Evolutionary conservation across 2,329 filamentous ascomycete genomes (phyloP).

Genomic region (Fusarium torreyae): DNA sequence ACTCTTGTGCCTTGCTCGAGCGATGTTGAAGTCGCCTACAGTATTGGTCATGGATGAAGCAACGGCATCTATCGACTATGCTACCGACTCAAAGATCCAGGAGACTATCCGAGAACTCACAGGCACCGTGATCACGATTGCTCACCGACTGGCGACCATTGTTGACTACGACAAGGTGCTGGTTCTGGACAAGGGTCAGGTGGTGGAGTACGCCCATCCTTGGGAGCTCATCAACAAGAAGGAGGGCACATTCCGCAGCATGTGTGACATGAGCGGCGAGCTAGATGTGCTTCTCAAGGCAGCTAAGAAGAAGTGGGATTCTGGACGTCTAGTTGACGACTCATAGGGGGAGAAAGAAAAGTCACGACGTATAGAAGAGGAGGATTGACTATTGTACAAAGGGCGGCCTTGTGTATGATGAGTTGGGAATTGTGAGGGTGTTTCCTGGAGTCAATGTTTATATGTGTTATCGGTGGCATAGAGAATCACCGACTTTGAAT

Average conservation of each 20-base stretch:
- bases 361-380: slow-evolving; percentile 20
- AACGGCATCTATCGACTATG: slow-evolving; percentile 97
- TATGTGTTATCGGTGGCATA: slow-evolving; percentile 11
- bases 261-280: slow-evolving; percentile 77
- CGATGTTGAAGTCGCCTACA: slow-evolving; percentile 90
- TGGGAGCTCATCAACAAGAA: slow-evolving; percentile 83
- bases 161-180: slow-evolving; percentile 98
- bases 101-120: slow-evolving; percentile 94
- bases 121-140: slow-evolving; percentile 96
- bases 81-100: slow-evolving; percentile 95
- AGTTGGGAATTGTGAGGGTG: not conserved
- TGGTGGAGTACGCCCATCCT: slow-evolving; percentile 93
- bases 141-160: slow-evolving; percentile 95
- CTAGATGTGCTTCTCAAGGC: slow-evolving; percentile 65
- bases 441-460: slow-evolving; percentile 5
- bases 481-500: slow-evolving; percentile 18
- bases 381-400: slow-evolving; percentile 25
- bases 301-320: slow-evolving; percentile 69
- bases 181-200: slow-evolving; percentile 88
- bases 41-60: slow-evolving; percentile 99
- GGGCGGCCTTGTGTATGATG: slow-evolving; percentile 22
- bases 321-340: slow-evolving; percentile 56
- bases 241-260: slow-evolving; percentile 73
- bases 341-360: slow-evolving; percentile 38
- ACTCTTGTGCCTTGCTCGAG: slow-evolving; percentile 91